A percentile compares a stretch with the other conserved stretches of the same genome.
Evolutionary conservation across 768 basidiomycete genomes (phyloP).

Genomic region (Chiua virens): DNA sequence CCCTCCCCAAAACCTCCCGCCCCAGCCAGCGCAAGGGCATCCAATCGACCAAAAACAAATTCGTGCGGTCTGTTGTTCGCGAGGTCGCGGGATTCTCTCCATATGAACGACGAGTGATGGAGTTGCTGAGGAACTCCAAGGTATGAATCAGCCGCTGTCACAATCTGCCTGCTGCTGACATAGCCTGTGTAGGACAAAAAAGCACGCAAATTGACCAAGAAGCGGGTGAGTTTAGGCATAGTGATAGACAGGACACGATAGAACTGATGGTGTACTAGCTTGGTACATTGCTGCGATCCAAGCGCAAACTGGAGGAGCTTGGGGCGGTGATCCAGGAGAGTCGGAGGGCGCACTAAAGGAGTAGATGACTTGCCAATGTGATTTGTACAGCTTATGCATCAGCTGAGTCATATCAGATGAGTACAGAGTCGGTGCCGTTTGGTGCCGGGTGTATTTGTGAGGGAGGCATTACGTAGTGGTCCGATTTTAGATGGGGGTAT

Average conservation of each 20-base stretch:
- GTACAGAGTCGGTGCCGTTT: background rate
- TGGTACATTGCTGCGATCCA: conserved; percentile 96
- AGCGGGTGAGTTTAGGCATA: conserved; percentile 70
- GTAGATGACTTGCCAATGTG: background rate
- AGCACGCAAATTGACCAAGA: conserved; percentile 98
- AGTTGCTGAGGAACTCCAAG: conserved; percentile 97
- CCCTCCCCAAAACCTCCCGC: conserved; percentile 69
- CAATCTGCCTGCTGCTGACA: background rate
- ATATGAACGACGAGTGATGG: conserved; percentile 97
- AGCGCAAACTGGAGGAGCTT: conserved; percentile 98
- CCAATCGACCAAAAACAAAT: conserved; percentile 85
- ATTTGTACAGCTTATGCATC: background rate
- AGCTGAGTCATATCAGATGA: conserved; percentile 14
- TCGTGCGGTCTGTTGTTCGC: conserved; percentile 90
- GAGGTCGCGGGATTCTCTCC: conserved; percentile 98
- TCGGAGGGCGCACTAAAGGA: conserved; percentile 62
- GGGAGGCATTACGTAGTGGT: conserved; percentile 20
- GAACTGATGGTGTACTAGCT: conserved; percentile 49
- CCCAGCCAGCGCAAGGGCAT: conserved; percentile 94
- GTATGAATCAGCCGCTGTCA: conserved; percentile 41
- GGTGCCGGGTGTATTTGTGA: conserved; percentile 10
- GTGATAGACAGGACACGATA: background rate
- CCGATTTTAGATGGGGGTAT: conserved; percentile 19
- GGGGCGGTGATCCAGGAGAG: conserved; percentile 89
- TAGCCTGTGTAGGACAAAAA: conserved; percentile 81